Evolutionary conservation across 257 asterid genomes (phyloP).

Genomic region (Nicotiana sylvestris): DNA sequence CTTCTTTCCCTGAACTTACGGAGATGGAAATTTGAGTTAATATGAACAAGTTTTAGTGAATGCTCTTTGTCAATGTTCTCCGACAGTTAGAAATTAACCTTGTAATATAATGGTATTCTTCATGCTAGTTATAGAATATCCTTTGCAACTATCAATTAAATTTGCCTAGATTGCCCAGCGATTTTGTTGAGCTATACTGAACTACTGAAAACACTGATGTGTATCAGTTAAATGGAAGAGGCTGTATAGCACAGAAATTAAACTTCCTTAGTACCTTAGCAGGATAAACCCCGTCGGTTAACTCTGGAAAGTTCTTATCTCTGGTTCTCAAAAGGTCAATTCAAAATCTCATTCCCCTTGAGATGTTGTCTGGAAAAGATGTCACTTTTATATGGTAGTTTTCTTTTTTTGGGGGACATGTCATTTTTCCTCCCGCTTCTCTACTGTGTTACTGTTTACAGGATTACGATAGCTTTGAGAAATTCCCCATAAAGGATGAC

Average conservation of each 20-base stretch:
- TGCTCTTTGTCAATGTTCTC: neutral
- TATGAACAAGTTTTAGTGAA: neutral
- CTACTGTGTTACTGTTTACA: slow-evolving; percentile 19
- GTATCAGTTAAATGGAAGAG: neutral
- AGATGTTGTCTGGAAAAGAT: neutral
- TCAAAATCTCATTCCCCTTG: neutral
- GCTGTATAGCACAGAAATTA: neutral
- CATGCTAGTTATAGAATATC: neutral
- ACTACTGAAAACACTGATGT: neutral
- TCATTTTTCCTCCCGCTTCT: neutral
- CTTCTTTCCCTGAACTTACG: neutral
- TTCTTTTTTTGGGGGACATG: neutral
- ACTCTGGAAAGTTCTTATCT: neutral
- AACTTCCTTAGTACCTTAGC: neutral
- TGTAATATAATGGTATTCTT: neutral
- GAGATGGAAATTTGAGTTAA: neutral
- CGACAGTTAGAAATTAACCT: neutral
- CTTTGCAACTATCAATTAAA: neutral
- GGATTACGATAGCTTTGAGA: slow-evolving; percentile 59
- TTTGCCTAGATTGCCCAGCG: neutral
- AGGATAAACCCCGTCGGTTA: neutral
- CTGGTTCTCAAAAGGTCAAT: neutral
- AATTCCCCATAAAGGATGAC: slow-evolving; percentile 40
- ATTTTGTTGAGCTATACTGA: neutral
- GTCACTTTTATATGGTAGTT: neutral